Conservation (phyloP, 768 basidiomycete species). For the Pisolithus albus region DNA sequence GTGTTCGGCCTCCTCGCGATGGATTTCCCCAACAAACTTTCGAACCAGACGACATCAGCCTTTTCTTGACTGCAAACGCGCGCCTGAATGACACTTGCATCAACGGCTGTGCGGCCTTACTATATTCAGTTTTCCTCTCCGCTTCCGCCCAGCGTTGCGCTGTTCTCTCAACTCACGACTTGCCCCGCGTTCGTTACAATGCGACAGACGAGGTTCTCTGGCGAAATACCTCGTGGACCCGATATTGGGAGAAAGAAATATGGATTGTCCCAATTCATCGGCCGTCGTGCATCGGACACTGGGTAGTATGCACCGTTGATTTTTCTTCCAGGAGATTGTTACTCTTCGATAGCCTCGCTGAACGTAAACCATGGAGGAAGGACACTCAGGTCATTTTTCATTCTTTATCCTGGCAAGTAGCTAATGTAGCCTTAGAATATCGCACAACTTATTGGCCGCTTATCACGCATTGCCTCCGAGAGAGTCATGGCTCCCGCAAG, state of each 20-base stretch:
- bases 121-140: no score
- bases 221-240: slow-evolving; percentile 3
- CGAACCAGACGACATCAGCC: no score
- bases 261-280: slow-evolving; percentile 38
- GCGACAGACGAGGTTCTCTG: slow-evolving; percentile 15
- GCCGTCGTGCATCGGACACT: background rate
- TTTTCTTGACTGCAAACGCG: no score
- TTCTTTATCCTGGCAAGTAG: background rate
- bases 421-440: background rate
- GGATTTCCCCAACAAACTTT: background rate
- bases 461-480: background rate
- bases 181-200: slow-evolving; percentile 1
- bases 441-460: background rate
- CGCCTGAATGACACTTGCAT: no score
- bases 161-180: slow-evolving; percentile 1
- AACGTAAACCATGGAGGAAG: background rate
- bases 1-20: no score
- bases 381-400: background rate
- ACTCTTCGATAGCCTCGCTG: background rate
- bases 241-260: slow-evolving; percentile 25
- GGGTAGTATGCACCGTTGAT: slow-evolving; percentile 12
- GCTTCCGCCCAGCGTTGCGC: no score
- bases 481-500: background rate
- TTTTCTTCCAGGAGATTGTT: background rate
- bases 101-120: no score